Evolutionary conservation across 1,139 yeast genomes (phyloP).

Genomic region (Hansenula lynferdii): DNA sequence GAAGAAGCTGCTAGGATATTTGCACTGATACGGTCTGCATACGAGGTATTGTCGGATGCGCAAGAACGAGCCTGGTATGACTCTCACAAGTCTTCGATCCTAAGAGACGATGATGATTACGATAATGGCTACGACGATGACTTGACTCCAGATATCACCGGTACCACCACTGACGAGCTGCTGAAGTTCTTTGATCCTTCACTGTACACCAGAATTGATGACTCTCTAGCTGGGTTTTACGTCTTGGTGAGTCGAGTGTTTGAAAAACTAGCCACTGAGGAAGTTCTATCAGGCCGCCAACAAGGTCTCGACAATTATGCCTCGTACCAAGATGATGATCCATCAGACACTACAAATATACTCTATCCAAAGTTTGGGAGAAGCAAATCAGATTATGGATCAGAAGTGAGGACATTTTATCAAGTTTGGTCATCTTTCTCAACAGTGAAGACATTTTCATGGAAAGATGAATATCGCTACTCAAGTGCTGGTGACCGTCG

Average conservation of each 20-base stretch:
- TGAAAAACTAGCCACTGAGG: slow-evolving; percentile 76
- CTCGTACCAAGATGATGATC: slow-evolving; percentile 47
- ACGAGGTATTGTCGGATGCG: slow-evolving; percentile 87
- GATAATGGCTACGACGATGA: slow-evolving; percentile 24
- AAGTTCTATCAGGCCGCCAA: slow-evolving; percentile 66
- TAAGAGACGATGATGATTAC: slow-evolving; percentile 50
- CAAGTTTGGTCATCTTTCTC: slow-evolving; percentile 70
- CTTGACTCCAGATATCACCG: slow-evolving; percentile 52
- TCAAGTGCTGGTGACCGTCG: slow-evolving; percentile 84
- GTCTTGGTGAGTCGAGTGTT: slow-evolving; percentile 62
- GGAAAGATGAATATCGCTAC: slow-evolving; percentile 87
- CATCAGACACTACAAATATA: slow-evolving; percentile 36
- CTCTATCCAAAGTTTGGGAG: slow-evolving; percentile 72
- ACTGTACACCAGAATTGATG: slow-evolving; percentile 55
- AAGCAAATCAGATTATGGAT: slow-evolving; percentile 54
- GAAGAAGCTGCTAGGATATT: slow-evolving; percentile 83
- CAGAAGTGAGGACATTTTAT: slow-evolving; percentile 63
- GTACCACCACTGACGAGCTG: slow-evolving; percentile 63
- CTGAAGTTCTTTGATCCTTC: slow-evolving; percentile 70
- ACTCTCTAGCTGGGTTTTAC: slow-evolving; percentile 64
- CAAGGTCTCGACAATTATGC: slow-evolving; percentile 46
- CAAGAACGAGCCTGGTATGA: slow-evolving; percentile 98
- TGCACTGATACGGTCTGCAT: slow-evolving; percentile 82
- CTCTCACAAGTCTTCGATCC: slow-evolving; percentile 70
- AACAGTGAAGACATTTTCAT: slow-evolving; percentile 70